phyloP scores from a whole-genome alignment of 179 eudicot genomes.

The Beta macrorhiza region DNA sequence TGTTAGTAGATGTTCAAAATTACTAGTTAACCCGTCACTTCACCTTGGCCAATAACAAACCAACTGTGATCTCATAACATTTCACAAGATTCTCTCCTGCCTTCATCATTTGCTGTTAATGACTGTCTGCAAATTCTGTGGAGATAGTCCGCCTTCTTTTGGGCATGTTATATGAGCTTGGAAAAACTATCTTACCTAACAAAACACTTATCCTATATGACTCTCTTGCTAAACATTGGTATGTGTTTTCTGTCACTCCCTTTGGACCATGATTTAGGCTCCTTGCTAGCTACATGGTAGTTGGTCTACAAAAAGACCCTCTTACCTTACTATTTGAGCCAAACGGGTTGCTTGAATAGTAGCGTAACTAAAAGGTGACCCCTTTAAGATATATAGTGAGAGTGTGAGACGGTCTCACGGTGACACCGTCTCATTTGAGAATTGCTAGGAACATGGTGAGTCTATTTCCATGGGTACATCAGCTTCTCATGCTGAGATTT shows the following conservation, averaged over 20 bases:
- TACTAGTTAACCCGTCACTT: background rate
- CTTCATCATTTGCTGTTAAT: background rate
- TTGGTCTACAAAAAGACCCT: too few relatives aligned
- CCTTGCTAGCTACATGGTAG: slow-evolving; percentile 4
- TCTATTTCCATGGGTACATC: background rate
- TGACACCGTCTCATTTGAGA: too few relatives aligned
- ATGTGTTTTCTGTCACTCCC: background rate
- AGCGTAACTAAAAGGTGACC: too few relatives aligned
- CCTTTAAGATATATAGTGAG: too few relatives aligned
- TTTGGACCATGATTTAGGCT: background rate
- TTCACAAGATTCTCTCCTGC: background rate
- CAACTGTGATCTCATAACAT: background rate
- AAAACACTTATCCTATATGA: background rate
- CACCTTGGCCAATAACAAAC: background rate
- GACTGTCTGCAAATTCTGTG: background rate
- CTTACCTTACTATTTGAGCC: too few relatives aligned
- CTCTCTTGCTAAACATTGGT: background rate
- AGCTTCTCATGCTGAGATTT: slow-evolving; percentile 4
- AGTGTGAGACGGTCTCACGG: too few relatives aligned
- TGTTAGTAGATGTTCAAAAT: background rate
- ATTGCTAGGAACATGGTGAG: background rate
- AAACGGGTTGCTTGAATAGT: too few relatives aligned
- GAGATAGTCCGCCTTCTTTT: background rate
- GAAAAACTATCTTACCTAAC: background rate
- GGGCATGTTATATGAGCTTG: background rate